Evolutionary conservation across 2,329 filamentous ascomycete genomes (phyloP).

Genomic region (Dothistroma pini): DNA sequence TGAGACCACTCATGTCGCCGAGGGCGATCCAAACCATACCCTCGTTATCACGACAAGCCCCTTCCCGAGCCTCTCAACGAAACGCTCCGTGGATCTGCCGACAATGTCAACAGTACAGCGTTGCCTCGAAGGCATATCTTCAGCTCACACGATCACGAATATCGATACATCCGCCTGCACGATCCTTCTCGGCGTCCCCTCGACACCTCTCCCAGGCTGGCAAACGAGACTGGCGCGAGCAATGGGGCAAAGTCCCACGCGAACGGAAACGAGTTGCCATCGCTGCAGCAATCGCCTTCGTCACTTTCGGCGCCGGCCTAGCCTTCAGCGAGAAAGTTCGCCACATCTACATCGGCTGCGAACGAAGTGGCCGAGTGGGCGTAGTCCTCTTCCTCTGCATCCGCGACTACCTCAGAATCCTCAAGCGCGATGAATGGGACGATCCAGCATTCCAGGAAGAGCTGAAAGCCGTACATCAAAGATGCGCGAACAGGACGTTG

Average conservation of each 20-base stretch:
- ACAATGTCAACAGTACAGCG: conserved; percentile 20
- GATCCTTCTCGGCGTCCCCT: conserved; percentile 3
- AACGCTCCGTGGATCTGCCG: conserved; percentile 22
- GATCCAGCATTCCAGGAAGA: conserved; percentile 61
- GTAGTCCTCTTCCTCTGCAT: conserved; percentile 74
- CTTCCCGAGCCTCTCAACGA: not conserved
- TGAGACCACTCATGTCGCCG: conserved; percentile 23
- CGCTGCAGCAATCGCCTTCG: conserved; percentile 29
- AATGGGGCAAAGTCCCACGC: conserved; percentile 16
- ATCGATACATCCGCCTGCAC: conserved; percentile 15
- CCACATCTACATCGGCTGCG: conserved; percentile 68
- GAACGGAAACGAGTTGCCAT: conserved; percentile 32
- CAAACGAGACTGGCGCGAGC: conserved; percentile 30
- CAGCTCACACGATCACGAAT: conserved; percentile 7
- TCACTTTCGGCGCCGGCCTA: conserved; percentile 40
- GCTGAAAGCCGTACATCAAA: conserved; percentile 80
- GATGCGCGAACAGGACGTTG: conserved; percentile 85
- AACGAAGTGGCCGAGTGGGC: conserved; percentile 75
- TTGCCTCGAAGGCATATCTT: not conserved
- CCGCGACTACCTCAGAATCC: conserved; percentile 87
- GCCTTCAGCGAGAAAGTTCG: conserved; percentile 65
- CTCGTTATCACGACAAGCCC: conserved; percentile 7
- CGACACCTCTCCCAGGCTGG: conserved; percentile 23
- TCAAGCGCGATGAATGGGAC: conserved; percentile 63
- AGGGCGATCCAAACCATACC: conserved; percentile 14